Percentiles rank a stretch among this genome's conserved stretches.
Conservation (phyloP, 2,329 filamentous ascomycete species). For the Hymenoscyphus fructigenus region DNA sequence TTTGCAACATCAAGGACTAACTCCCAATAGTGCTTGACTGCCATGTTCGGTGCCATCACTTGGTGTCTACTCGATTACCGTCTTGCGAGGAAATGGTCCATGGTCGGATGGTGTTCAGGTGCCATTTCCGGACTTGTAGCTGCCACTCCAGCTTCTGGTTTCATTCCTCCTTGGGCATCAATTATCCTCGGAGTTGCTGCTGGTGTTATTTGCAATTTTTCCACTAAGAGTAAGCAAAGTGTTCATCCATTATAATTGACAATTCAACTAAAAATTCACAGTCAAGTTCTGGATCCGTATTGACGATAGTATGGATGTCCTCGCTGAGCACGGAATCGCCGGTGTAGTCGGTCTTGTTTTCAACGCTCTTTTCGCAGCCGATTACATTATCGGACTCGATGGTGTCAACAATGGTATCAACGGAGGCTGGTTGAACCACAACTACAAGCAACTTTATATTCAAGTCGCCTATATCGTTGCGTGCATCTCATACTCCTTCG, state of each 20-base stretch:
- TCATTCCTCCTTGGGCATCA: slow-evolving; percentile 66
- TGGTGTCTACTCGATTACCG: slow-evolving; percentile 84
- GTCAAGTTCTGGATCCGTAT: slow-evolving; percentile 55
- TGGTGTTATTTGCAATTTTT: slow-evolving; percentile 67
- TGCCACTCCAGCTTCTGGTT: slow-evolving; percentile 67
- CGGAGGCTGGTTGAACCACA: slow-evolving; percentile 74
- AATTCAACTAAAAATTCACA: slow-evolving; percentile 8
- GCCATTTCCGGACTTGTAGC: slow-evolving; percentile 70
- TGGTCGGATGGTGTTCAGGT: slow-evolving; percentile 72
- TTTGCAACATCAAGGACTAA: neutral
- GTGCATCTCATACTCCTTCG: slow-evolving; percentile 66
- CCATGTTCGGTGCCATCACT: slow-evolving; percentile 85
- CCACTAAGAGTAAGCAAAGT: slow-evolving; percentile 52
- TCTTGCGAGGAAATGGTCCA: slow-evolving; percentile 60
- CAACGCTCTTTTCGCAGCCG: slow-evolving; percentile 70
- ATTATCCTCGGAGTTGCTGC: slow-evolving; percentile 65
- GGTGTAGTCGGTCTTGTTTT: slow-evolving; percentile 70
- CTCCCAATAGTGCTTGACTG: slow-evolving; percentile 52
- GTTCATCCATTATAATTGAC: neutral
- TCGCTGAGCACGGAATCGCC: slow-evolving; percentile 69
- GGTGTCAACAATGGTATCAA: slow-evolving; percentile 66
- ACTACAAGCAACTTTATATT: slow-evolving; percentile 73
- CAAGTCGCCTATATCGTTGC: slow-evolving; percentile 76
- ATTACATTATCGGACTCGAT: slow-evolving; percentile 71
- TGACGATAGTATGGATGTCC: slow-evolving; percentile 70